Evolutionary conservation across 2,329 filamentous ascomycete species (phyloP).

Genomic region (Coniosporium tulheliwenetii): DNA sequence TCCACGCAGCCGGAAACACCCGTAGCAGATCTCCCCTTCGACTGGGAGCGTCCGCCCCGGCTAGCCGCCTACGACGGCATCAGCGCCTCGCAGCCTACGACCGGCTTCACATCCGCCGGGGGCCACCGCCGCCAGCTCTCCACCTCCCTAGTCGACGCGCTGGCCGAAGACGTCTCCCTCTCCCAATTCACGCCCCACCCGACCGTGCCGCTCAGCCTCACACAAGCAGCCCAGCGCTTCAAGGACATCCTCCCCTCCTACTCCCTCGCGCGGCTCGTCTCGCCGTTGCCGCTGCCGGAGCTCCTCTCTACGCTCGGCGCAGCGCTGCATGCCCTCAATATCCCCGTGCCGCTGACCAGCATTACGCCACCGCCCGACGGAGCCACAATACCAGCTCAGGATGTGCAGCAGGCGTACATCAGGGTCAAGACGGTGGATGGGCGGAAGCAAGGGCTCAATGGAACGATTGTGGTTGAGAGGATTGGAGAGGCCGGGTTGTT

Average conservation of each 20-base stretch:
- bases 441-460: slow-evolving; percentile 55
- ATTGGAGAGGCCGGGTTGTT: slow-evolving; percentile 43
- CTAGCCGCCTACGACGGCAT: slow-evolving; percentile 26
- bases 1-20: slow-evolving; percentile 78
- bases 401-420: slow-evolving; percentile 28
- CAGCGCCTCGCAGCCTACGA: slow-evolving; percentile 32
- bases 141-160: slow-evolving; percentile 40
- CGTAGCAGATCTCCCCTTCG: slow-evolving; percentile 59
- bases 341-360: slow-evolving; percentile 46
- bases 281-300: slow-evolving; percentile 56
- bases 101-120: slow-evolving; percentile 18
- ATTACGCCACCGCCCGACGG: slow-evolving; percentile 24
- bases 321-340: slow-evolving; percentile 70
- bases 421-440: slow-evolving; percentile 62
- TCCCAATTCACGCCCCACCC: slow-evolving; percentile 72
- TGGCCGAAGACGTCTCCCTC: slow-evolving; percentile 73
- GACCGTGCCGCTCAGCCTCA: slow-evolving; percentile 66
- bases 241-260: slow-evolving; percentile 80
- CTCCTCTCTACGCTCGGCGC: slow-evolving; percentile 68
- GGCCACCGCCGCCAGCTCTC: slow-evolving; percentile 18
- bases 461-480: slow-evolving; percentile 59
- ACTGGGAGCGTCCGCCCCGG: slow-evolving; percentile 69
- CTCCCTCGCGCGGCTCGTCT: slow-evolving; percentile 84
- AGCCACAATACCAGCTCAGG: slow-evolving; percentile 31
- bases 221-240: slow-evolving; percentile 78